Evolutionary conservation across 2,329 filamentous ascomycete species (phyloP).

Genomic region (Talaromyces rugulosus): DNA sequence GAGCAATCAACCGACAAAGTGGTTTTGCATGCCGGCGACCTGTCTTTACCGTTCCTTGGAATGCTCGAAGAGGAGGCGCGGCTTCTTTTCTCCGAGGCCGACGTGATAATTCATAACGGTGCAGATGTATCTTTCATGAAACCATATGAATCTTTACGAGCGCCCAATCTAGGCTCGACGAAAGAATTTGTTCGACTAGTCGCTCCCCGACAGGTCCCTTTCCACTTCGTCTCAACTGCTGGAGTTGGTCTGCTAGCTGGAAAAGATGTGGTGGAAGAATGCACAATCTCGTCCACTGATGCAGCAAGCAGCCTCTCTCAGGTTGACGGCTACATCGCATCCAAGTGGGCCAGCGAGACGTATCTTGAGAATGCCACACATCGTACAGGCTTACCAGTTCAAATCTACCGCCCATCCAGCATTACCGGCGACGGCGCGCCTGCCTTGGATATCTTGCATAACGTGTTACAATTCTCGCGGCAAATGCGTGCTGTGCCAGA

Average conservation of each 20-base stretch:
- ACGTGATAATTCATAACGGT: slow-evolving; percentile 53
- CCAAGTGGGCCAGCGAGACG: slow-evolving; percentile 39
- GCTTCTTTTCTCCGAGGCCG: slow-evolving; percentile 16
- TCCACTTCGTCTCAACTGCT: slow-evolving; percentile 29
- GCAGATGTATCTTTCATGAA: slow-evolving; percentile 34
- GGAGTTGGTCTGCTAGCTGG: slow-evolving; percentile 19
- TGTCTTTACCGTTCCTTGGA: slow-evolving; percentile 34
- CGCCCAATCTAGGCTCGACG: slow-evolving; percentile 23
- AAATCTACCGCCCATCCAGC: neutral
- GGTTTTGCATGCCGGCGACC: slow-evolving; percentile 32
- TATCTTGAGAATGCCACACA: slow-evolving; percentile 29
- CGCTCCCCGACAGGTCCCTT: slow-evolving; percentile 18
- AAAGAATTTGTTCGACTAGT: slow-evolving; percentile 19
- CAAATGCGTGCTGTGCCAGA: neutral
- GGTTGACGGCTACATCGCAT: slow-evolving; percentile 30
- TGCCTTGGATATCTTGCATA: neutral
- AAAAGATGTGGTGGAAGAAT: slow-evolving; percentile 11
- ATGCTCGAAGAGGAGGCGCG: slow-evolving; percentile 18
- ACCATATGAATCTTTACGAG: slow-evolving; percentile 22
- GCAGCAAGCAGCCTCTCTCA: slow-evolving; percentile 15
- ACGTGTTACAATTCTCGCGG: neutral
- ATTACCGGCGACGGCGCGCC: neutral
- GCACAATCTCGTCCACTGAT: slow-evolving; percentile 9
- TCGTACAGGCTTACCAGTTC: neutral
- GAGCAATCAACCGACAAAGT: neutral